A percentile compares a stretch with the other conserved stretches of the same genome.
phyloP scores from a whole-genome alignment of 192 early-diverging fungal species.

The Coemansia reversa region DNA sequence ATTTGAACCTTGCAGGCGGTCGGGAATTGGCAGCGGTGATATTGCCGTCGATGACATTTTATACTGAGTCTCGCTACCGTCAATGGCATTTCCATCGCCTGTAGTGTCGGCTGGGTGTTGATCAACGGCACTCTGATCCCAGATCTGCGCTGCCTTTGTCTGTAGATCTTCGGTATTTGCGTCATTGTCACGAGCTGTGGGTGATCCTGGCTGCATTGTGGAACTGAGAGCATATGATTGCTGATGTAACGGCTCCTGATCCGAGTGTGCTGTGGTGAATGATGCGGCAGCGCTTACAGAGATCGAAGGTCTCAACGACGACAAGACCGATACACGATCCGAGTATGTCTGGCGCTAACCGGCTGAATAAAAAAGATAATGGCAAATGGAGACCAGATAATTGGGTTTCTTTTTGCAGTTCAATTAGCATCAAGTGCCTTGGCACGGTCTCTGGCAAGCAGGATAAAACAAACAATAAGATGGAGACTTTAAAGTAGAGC shows the following conservation, averaged over 20 bases:
- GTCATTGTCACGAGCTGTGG: not conserved
- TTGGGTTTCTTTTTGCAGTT: not conserved
- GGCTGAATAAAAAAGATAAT: not conserved
- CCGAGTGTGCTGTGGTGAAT: not conserved
- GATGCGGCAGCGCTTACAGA: conserved; percentile 3
- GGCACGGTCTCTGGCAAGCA: not conserved
- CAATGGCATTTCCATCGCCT: not conserved
- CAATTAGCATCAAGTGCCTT: not conserved
- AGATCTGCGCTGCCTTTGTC: not conserved
- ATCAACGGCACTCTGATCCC: not conserved
- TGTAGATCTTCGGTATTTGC: not conserved
- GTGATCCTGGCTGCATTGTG: not conserved
- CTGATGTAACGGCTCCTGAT: not conserved
- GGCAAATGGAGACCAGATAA: not conserved
- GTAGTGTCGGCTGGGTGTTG: not conserved
- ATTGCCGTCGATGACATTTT: not conserved
- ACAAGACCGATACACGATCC: conserved; percentile 51
- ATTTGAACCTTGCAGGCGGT: conserved; percentile 5
- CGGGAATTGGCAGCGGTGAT: conserved; percentile 20
- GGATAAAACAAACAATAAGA: not conserved
- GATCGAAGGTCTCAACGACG: conserved; percentile 28
- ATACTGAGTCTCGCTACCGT: not conserved
- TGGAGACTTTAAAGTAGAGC: not conserved
- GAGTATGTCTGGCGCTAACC: conserved; percentile 55
- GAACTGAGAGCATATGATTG: not conserved